A percentile compares a stretch with the other conserved stretches of the same genome.
Conservation (phyloP, 2,329 filamentous ascomycete species). For the Neofusicoccum laricinum region DNA sequence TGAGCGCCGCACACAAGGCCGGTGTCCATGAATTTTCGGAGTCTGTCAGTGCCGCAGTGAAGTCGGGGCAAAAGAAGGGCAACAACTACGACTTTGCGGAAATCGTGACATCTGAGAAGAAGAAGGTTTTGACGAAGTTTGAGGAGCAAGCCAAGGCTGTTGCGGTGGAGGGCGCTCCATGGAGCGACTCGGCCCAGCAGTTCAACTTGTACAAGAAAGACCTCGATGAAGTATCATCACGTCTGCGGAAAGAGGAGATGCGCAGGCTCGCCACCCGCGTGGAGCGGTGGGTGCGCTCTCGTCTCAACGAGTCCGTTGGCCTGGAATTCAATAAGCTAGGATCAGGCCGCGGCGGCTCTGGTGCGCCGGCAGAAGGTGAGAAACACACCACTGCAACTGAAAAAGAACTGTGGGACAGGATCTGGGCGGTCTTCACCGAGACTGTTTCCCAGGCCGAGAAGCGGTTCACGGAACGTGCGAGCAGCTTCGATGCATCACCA, state of each 20-base stretch:
- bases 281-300: slow-evolving; percentile 89
- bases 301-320: slow-evolving; percentile 81
- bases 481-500: slow-evolving; percentile 87
- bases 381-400: slow-evolving; percentile 62
- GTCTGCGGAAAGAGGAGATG: slow-evolving; percentile 93
- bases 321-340: slow-evolving; percentile 96
- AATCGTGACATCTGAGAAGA: slow-evolving; percentile 82
- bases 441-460: slow-evolving; percentile 82
- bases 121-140: slow-evolving; percentile 70
- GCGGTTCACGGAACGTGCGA: slow-evolving; percentile 82
- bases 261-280: slow-evolving; percentile 83
- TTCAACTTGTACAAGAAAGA: slow-evolving; percentile 81
- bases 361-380: slow-evolving; percentile 74
- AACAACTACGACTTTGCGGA: slow-evolving; percentile 91
- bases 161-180: slow-evolving; percentile 73
- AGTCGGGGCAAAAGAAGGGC: slow-evolving; percentile 87
- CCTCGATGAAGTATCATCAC: slow-evolving; percentile 79
- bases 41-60: slow-evolving; percentile 81
- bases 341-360: slow-evolving; percentile 77
- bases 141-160: slow-evolving; percentile 71
- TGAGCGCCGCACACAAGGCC: slow-evolving; percentile 83
- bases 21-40: slow-evolving; percentile 83
- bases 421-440: slow-evolving; percentile 82
- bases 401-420: slow-evolving; percentile 90
- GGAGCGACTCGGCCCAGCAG: slow-evolving; percentile 85